Conservation (phyloP, 2,329 filamentous ascomycete genomes). For the Paecilomyces sp. region DNA sequence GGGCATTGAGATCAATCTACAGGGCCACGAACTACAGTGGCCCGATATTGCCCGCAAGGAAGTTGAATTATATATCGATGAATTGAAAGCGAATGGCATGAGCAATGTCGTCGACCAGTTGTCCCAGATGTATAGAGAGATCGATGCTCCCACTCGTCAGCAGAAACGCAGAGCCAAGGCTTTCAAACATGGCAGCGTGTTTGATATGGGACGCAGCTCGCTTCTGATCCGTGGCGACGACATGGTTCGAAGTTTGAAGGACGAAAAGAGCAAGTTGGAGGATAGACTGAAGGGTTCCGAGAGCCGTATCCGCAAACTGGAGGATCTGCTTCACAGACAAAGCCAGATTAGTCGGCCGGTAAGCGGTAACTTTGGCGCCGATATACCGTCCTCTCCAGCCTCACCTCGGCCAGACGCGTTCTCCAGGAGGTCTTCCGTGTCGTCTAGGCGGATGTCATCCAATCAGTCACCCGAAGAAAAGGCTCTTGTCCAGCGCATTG, state of each 20-base stretch:
- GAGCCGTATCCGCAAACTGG: conserved; percentile 81
- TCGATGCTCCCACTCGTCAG: conserved; percentile 75
- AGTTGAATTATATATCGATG: conserved; percentile 64
- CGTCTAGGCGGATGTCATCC: conserved; percentile 54
- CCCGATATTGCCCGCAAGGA: conserved; percentile 69
- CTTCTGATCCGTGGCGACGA: conserved; percentile 84
- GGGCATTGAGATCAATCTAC: conserved; percentile 76
- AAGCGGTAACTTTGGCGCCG: conserved; percentile 42
- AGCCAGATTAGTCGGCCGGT: conserved; percentile 49
- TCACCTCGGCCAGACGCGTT: conserved; percentile 34
- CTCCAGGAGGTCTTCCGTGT: conserved; percentile 54
- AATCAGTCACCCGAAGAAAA: conserved; percentile 56
- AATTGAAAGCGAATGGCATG: conserved; percentile 59
- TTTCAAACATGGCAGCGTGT: conserved; percentile 93
- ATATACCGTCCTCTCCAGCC: conserved; percentile 33
- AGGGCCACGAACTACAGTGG: conserved; percentile 74
- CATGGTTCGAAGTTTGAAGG: conserved; percentile 65
- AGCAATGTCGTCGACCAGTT: conserved; percentile 63
- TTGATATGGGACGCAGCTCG: conserved; percentile 85
- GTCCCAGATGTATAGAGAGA: conserved; percentile 66
- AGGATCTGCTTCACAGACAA: conserved; percentile 86
- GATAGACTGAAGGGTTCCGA: conserved; percentile 73
- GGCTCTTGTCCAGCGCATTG: conserved; percentile 53
- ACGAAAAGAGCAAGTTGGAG: conserved; percentile 70
- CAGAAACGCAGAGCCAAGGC: conserved; percentile 81